These are phyloP conservation scores for Dothidotthia symphoricarpi DNA, from an alignment of 2,329 filamentous ascomycete genomes.

Conservation along the genomic window DNA sequence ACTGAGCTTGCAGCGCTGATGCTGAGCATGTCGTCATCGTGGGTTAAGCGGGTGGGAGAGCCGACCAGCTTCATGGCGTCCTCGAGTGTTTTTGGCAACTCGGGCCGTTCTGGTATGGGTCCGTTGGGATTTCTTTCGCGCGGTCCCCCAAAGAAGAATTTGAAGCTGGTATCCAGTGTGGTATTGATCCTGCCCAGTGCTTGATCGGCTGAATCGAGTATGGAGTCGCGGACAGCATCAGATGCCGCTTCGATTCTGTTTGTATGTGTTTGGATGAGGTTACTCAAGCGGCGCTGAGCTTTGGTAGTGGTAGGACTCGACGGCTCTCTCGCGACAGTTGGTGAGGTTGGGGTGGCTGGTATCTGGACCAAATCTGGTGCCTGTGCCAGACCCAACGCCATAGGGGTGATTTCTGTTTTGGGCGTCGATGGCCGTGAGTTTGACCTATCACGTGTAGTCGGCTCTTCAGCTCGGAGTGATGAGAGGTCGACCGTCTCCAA, in stretches of 20 bases:
- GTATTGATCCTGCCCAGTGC: conserved; percentile 87
- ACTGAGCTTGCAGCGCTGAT: conserved; percentile 55
- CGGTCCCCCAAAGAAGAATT: conserved; percentile 84
- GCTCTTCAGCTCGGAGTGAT: conserved; percentile 78
- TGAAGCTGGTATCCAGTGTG: conserved; percentile 88
- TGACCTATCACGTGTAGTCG: conserved; percentile 59
- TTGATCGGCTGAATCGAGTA: conserved; percentile 83
- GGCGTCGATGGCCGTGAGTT: conserved; percentile 50
- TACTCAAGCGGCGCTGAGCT: conserved; percentile 76
- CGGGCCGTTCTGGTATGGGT: conserved; percentile 38
- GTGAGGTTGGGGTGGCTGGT: conserved; percentile 36
- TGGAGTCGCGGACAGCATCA: conserved; percentile 67
- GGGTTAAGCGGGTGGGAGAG: conserved; percentile 56
- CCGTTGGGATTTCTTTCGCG: conserved; percentile 60
- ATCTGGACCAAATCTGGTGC: conserved; percentile 42
- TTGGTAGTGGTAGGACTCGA: conserved; percentile 42
- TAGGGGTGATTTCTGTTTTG: conserved; percentile 39
- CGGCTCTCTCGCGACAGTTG: conserved; percentile 20
- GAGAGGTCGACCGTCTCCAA: conserved; percentile 92
- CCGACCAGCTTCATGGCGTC: conserved; percentile 88
- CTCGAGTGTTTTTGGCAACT: conserved; percentile 83
- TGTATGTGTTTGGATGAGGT: conserved; percentile 80
- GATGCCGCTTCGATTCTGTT: conserved; percentile 78
- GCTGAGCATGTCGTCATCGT: conserved; percentile 53
- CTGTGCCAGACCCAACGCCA: conserved; percentile 41